phyloP scores from a whole-genome alignment of 305 asterid species.

The Striga hermonthica region DNA sequence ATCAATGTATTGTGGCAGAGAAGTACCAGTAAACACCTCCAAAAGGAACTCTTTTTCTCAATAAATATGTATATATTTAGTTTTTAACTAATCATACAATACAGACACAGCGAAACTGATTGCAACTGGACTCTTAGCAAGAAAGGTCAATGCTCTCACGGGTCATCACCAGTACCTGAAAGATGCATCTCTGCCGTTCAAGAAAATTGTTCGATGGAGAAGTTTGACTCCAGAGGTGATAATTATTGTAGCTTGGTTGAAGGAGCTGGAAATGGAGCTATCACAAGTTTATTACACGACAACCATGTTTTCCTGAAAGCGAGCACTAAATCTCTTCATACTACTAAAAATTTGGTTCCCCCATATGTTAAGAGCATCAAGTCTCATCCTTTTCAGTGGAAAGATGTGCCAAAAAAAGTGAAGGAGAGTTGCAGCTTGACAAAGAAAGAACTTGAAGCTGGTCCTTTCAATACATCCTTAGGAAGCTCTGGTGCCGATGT shows the following conservation, averaged over 20 bases:
- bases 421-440: slow-evolving; percentile 32
- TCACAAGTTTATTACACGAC: slow-evolving; percentile 31
- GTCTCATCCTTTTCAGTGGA: slow-evolving; percentile 49
- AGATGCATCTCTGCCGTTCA: slow-evolving; percentile 35
- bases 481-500: slow-evolving; percentile 37
- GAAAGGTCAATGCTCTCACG: slow-evolving; percentile 38
- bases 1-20: slow-evolving; percentile 22
- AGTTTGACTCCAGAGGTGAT: slow-evolving; percentile 30
- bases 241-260: slow-evolving; percentile 24
- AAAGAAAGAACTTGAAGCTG: slow-evolving; percentile 36
- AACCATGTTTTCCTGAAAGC: slow-evolving; percentile 31
- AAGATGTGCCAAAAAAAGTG: slow-evolving; percentile 54
- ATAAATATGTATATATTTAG: slow-evolving; percentile 9
- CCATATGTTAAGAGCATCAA: slow-evolving; percentile 36
- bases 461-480: slow-evolving; percentile 25
- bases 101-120: slow-evolving; percentile 40
- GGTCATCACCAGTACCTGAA: slow-evolving; percentile 33
- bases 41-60: not conserved
- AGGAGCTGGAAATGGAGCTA: slow-evolving; percentile 34
- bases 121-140: slow-evolving; percentile 33
- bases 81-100: slow-evolving; percentile 27
- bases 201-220: slow-evolving; percentile 31
- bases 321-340: slow-evolving; percentile 34
- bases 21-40: slow-evolving; percentile 1
- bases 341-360: slow-evolving; percentile 22